These are phyloP conservation scores for Candida koratica DNA, from an alignment of 805 yeast species.

Conservation along the genomic window DNA sequence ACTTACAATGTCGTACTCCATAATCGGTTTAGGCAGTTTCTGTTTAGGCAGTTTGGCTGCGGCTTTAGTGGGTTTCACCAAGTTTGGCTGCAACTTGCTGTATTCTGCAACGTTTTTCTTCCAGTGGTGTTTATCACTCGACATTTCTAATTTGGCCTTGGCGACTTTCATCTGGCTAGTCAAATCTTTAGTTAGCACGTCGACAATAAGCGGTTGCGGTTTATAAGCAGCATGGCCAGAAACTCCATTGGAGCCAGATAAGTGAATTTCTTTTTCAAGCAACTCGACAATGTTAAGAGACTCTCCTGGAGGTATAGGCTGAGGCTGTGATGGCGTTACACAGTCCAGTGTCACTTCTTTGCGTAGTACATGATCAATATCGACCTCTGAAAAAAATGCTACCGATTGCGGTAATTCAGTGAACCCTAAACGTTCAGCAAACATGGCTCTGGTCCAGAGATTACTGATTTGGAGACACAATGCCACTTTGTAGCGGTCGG, in stretches of 20 bases:
- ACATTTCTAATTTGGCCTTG: constrained; percentile 26
- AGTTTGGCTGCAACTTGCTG: constrained; percentile 10
- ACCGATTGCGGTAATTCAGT: constrained; percentile 88
- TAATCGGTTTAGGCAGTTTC: constrained; percentile 5
- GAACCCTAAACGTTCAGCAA: constrained; percentile 88
- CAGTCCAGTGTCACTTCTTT: constrained; percentile 93
- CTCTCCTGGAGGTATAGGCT: constrained; percentile 74
- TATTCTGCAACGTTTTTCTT: constrained; percentile 17
- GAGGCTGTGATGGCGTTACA: constrained; percentile 81
- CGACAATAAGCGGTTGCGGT: constrained; percentile 14
- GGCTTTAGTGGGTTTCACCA: not conserved
- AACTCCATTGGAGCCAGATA: constrained; percentile 7
- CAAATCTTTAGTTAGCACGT: constrained; percentile 23
- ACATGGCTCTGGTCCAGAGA: constrained; percentile 94
- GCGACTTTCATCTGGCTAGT: constrained; percentile 18
- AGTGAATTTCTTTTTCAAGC: constrained; percentile 27
- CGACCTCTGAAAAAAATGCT: constrained; percentile 93
- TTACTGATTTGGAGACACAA: constrained; percentile 84
- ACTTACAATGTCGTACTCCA: constrained; percentile 10
- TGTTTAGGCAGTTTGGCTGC: not conserved
- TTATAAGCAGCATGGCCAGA: not conserved
- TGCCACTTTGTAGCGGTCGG: constrained; percentile 73
- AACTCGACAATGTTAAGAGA: constrained; percentile 58
- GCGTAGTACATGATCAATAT: constrained; percentile 80
- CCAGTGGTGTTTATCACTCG: constrained; percentile 26